phyloP scores from a whole-genome alignment of 257 asterid genomes.

The Solanum verrucosum region DNA sequence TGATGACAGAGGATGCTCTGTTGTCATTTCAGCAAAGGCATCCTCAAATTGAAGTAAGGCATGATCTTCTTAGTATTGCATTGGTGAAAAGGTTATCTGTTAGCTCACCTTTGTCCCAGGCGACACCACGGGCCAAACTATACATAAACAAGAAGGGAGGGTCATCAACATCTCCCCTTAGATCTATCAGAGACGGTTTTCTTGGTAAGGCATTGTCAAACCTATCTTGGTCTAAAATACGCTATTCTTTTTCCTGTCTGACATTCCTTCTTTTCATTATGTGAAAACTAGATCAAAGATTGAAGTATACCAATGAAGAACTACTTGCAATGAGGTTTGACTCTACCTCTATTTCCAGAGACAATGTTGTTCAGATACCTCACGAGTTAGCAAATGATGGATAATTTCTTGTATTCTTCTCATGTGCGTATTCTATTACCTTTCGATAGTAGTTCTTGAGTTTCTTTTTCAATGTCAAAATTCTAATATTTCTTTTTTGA shows the following conservation, averaged over 20 bases:
- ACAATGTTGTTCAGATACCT: constrained; percentile 13
- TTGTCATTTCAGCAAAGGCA: constrained; percentile 38
- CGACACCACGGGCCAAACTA: constrained; percentile 6
- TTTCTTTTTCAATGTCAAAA: not conserved
- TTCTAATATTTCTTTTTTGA: not conserved
- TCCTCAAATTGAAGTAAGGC: constrained; percentile 56
- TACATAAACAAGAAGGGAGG: constrained; percentile 25
- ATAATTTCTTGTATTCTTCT: not conserved
- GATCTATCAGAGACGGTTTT: constrained; percentile 9
- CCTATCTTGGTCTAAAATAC: not conserved
- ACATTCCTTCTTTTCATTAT: not conserved
- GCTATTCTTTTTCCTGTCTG: not conserved
- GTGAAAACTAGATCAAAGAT: constrained; percentile 66
- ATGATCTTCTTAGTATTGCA: constrained; percentile 31
- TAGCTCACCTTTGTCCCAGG: constrained; percentile 25
- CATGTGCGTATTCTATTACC: not conserved
- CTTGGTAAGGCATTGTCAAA: constrained; percentile 38
- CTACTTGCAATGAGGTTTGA: constrained; percentile 44
- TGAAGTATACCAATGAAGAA: constrained; percentile 71
- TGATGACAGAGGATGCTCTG: constrained; percentile 47
- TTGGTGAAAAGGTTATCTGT: constrained; percentile 15
- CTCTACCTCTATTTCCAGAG: constrained; percentile 14
- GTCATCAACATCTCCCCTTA: constrained; percentile 15
- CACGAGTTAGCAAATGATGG: not conserved
- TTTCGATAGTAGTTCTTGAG: not conserved